Evolutionary conservation across 2,329 filamentous ascomycete genomes (phyloP).

Genomic region (Alternaria alternata): DNA sequence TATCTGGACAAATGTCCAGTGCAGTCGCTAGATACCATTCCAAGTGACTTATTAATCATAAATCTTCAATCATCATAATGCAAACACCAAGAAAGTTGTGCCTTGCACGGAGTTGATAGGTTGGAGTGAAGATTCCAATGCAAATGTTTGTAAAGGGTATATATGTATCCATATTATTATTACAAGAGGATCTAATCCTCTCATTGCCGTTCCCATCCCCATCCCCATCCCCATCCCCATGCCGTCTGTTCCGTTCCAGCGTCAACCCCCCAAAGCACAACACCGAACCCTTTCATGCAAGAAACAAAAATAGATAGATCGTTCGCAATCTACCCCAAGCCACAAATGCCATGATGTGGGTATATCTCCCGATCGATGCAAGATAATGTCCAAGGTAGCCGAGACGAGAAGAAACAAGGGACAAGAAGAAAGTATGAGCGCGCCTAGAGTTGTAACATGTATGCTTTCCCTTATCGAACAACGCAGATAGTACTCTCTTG

Average conservation of each 20-base stretch:
- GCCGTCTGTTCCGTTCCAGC: not conserved
- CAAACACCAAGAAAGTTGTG: not conserved
- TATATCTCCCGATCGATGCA: slow-evolving; percentile 9
- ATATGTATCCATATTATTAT: slow-evolving; percentile 7
- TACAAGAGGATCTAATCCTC: slow-evolving; percentile 6
- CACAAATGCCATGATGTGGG: slow-evolving; percentile 1
- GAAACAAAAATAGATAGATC: not conserved
- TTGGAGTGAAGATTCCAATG: not conserved
- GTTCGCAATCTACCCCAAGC: not conserved
- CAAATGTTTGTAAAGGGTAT: not conserved
- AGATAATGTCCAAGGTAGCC: not conserved
- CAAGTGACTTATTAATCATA: slow-evolving; percentile 1
- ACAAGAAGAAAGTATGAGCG: not conserved
- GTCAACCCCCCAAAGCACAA: not conserved
- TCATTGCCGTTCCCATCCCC: not conserved
- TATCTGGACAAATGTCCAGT: slow-evolving; percentile 5
- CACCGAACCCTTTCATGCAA: slow-evolving; percentile 1
- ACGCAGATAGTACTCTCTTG: not conserved
- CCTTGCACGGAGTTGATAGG: not conserved
- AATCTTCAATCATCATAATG: slow-evolving; percentile 5
- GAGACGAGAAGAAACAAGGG: not conserved
- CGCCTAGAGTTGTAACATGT: not conserved
- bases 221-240: slow-evolving; percentile 1
- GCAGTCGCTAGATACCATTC: slow-evolving; percentile 9
- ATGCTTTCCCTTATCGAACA: slow-evolving; percentile 15